A percentile compares a stretch with the other conserved stretches of the same genome.
phyloP scores from a whole-genome alignment of 2,329 filamentous ascomycete genomes.

The Fusarium falciforme region DNA sequence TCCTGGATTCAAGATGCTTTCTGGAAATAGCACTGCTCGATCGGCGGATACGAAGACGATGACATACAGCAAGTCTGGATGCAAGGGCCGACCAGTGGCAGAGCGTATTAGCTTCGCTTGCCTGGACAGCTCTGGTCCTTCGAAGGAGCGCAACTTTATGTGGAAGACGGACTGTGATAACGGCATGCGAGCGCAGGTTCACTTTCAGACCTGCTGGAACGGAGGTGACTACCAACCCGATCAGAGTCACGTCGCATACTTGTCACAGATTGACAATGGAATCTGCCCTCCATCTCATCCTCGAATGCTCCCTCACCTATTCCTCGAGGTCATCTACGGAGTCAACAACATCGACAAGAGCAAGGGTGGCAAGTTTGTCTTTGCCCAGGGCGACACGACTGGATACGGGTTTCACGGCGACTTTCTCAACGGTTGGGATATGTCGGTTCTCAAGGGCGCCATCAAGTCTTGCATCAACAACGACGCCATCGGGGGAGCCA shows the following conservation, averaged over 20 bases:
- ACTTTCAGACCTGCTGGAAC: conserved; percentile 42
- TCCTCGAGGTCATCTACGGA: conserved; percentile 39
- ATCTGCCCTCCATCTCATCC: conserved; percentile 38
- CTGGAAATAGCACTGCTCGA: conserved; percentile 30
- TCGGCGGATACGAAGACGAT: conserved; percentile 31
- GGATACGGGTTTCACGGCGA: conserved; percentile 40
- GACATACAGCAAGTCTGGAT: conserved; percentile 28
- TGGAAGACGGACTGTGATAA: conserved; percentile 35
- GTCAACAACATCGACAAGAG: conserved; percentile 40
- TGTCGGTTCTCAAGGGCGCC: conserved; percentile 23
- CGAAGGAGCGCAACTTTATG: conserved; percentile 36
- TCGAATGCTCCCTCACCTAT: conserved; percentile 35
- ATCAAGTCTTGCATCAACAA: conserved; percentile 39
- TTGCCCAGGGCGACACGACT: conserved; percentile 40
- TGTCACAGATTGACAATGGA: conserved; percentile 41
- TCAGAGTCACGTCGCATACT: conserved; percentile 39
- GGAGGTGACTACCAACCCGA: conserved; percentile 35
- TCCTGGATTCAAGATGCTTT: conserved; percentile 38
- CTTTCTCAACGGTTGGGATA: conserved; percentile 38
- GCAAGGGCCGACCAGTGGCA: conserved; percentile 23
- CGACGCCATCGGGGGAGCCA: conserved; percentile 21
- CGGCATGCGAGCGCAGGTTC: conserved; percentile 40
- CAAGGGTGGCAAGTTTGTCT: conserved; percentile 37
- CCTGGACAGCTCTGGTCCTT: conserved; percentile 35
- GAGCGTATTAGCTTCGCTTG: conserved; percentile 42